Base-by-base conservation (phyloP, 108 stramenopile species). In the Skeletonema potamos region DNA sequence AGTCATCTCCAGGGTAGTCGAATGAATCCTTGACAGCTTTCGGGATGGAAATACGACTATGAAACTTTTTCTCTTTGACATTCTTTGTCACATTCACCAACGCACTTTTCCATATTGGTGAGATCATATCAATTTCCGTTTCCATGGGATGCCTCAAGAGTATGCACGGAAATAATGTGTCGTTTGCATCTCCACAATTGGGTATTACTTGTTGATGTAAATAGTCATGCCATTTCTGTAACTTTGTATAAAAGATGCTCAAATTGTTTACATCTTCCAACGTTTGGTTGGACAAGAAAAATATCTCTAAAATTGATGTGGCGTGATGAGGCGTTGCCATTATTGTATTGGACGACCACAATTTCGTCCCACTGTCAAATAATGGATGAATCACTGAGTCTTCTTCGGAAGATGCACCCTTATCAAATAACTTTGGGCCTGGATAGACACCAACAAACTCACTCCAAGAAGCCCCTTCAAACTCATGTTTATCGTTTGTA, bases 131-230 rank as follows among this genome's bases (percentile, higher is more conserved):
- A 43, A 78, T 58, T 46, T 77, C 74, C 3, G 81, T 81, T 65
- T 87, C 86, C 86, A 84, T 79, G 2, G 86, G 86, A 64, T 87
- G 86, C 12, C 54, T 41, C 43, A 86, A 33, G 18, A 48, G 2
- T 48, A 48, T n/a, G 6, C 46, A 48, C 0, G 70, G 77, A 57
- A 63, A 30, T 11, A 20, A 58, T 32, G 54, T 57, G 18, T 54
- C 33, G 26, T 27, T 33, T 24, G 61, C 10, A 62, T 33, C 13
- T 57, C 29, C 18, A 55, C 77, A 79, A 56, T 79, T 72, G 15
- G 51, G 0, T 12, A 58, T 54, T 26, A 66, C 27, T 55, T 60
- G 33, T 37, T 71, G 41, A 27, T 81, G 74, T 18, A 81, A 56
- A 66, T 36, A 76, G 2, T 36, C 54, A 22, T 81, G 80, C 80